A percentile compares a stretch with the other conserved stretches of the same genome.
These are phyloP conservation scores for Stagonosporopsis chrysanthemi DNA, from an alignment of 2,329 filamentous ascomycete species.

Conservation along the genomic window DNA sequence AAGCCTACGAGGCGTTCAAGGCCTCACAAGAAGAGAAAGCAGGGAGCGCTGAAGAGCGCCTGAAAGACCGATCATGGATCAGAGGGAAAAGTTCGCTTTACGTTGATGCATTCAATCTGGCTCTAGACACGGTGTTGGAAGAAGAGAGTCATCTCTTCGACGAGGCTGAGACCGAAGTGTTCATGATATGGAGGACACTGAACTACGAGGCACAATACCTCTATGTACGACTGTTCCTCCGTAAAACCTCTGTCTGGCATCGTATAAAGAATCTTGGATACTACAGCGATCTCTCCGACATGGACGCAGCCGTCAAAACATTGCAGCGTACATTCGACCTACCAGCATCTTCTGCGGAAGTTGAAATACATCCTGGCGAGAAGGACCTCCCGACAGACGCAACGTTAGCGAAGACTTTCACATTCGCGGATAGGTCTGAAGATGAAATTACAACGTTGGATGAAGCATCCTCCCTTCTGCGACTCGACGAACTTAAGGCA, in stretches of 20 bases:
- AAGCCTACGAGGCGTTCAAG: slow-evolving; percentile 77
- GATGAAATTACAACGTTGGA: slow-evolving; percentile 77
- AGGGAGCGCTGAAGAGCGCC: slow-evolving; percentile 54
- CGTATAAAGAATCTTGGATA: slow-evolving; percentile 80
- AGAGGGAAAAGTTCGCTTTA: slow-evolving; percentile 89
- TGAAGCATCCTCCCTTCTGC: slow-evolving; percentile 81
- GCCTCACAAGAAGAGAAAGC: slow-evolving; percentile 59
- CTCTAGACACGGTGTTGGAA: slow-evolving; percentile 85
- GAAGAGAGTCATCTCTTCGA: slow-evolving; percentile 91
- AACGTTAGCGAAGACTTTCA: slow-evolving; percentile 66
- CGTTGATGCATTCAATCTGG: slow-evolving; percentile 95
- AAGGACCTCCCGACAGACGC: slow-evolving; percentile 57
- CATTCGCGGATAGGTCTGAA: slow-evolving; percentile 81
- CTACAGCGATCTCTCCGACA: slow-evolving; percentile 80
- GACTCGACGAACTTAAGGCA: slow-evolving; percentile 85
- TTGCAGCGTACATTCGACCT: slow-evolving; percentile 68
- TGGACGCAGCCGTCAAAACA: slow-evolving; percentile 68
- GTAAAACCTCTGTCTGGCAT: slow-evolving; percentile 93
- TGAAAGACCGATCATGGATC: slow-evolving; percentile 70
- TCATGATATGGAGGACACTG: slow-evolving; percentile 75
- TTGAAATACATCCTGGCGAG: slow-evolving; percentile 57
- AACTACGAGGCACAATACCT: slow-evolving; percentile 90
- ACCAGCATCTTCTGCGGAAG: slow-evolving; percentile 54
- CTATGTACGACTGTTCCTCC: slow-evolving; percentile 91
- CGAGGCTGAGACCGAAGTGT: slow-evolving; percentile 77